Percentiles rank a stretch among this genome's conserved stretches.
phyloP scores from a whole-genome alignment of 2,329 filamentous ascomycete species.

The Fusarium brachygibbosum region DNA sequence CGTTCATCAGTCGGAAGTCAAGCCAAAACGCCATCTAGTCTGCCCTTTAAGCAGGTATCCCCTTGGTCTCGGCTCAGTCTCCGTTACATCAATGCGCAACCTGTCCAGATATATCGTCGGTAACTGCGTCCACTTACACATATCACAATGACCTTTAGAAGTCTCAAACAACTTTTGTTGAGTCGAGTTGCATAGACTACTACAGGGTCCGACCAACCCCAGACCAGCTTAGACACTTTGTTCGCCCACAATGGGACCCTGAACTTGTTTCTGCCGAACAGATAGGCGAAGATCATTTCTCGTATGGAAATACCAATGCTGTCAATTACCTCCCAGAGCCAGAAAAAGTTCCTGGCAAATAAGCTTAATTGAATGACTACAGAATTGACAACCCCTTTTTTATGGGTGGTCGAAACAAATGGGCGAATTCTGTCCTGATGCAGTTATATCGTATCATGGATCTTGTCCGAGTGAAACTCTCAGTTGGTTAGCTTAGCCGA shows the following conservation, averaged over 20 bases:
- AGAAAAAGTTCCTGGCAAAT: not conserved
- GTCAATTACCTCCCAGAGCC: not conserved
- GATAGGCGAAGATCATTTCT: not conserved
- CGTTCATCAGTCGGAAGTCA: not conserved
- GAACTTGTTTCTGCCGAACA: not conserved
- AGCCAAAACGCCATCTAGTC: not conserved
- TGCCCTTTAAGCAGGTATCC: not conserved
- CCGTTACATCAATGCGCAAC: not conserved
- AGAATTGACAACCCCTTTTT: not conserved
- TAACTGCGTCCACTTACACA: not conserved
- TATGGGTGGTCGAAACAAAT: not conserved
- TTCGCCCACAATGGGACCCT: not conserved
- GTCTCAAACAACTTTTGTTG: not conserved
- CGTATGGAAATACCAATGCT: not conserved
- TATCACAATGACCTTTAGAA: not conserved
- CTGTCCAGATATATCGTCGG: not conserved
- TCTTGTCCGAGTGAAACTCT: not conserved
- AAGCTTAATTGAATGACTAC: constrained; percentile 4
- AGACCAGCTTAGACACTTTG: not conserved
- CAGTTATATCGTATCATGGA: not conserved
- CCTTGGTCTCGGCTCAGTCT: not conserved
- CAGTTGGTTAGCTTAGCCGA: not conserved
- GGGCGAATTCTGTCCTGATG: not conserved
- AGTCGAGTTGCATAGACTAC: not conserved
- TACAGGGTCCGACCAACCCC: not conserved